These are phyloP conservation scores for Paradendryphiella salina DNA, from an alignment of 2,329 filamentous ascomycete species.

Conservation along the genomic window DNA sequence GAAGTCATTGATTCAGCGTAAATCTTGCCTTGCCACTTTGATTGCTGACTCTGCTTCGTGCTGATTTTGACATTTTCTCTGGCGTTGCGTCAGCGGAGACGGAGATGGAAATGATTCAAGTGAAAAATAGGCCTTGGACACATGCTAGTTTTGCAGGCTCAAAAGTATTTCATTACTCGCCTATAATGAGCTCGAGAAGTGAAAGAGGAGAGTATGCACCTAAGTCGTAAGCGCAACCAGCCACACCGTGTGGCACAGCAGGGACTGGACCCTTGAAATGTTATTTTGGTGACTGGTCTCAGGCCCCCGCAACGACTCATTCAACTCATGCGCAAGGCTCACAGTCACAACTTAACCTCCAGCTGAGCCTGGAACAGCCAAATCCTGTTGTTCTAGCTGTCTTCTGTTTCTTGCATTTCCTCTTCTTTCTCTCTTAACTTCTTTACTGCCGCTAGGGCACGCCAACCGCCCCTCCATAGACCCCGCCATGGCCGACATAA, in stretches of 20 bases:
- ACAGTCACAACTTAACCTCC: conserved; percentile 8
- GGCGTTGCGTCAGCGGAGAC: no score
- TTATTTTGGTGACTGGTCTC: conserved; percentile 14
- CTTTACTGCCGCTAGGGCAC: conserved; percentile 13
- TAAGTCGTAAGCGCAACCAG: neutral
- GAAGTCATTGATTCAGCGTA: conserved; percentile 3
- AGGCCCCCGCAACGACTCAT: conserved; percentile 25
- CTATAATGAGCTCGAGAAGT: no score
- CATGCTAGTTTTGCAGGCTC: no score
- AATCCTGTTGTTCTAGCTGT: conserved; percentile 1
- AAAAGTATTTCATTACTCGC: no score
- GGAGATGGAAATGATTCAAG: no score
- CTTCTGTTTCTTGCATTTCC: neutral
- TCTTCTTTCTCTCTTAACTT: neutral
- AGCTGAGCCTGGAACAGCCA: conserved; percentile 12
- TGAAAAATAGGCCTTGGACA: no score
- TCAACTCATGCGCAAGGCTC: conserved; percentile 18
- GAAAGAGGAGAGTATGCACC: neutral
- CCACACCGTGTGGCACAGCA: conserved; percentile 14
- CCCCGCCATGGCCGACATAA: conserved; percentile 43
- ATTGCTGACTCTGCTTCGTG: neutral
- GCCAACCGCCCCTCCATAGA: conserved; percentile 22
- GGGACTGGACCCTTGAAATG: conserved; percentile 13
- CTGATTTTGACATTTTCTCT: no score
- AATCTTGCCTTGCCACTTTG: neutral